A percentile compares a stretch with the other conserved stretches of the same genome.
phyloP scores from a whole-genome alignment of 2,329 filamentous ascomycete species.

The Biscogniauxia sp. region DNA sequence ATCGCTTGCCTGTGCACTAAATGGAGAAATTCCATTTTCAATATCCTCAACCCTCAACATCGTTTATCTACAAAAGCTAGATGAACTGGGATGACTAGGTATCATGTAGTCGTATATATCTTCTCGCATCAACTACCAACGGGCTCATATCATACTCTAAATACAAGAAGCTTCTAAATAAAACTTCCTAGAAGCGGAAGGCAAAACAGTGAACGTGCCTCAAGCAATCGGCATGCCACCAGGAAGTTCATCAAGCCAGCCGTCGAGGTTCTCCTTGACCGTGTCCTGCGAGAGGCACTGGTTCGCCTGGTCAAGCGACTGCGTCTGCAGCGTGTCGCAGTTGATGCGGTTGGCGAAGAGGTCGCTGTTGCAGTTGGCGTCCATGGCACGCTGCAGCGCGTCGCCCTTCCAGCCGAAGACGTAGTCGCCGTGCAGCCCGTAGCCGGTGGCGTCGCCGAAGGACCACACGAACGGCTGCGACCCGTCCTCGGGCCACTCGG shows the following conservation, averaged over 20 bases:
- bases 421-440: slow-evolving; percentile 40
- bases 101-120: too few species aligned
- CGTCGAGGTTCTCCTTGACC: slow-evolving; percentile 34
- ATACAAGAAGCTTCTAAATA: too few species aligned
- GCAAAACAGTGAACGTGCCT: too few species aligned
- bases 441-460: slow-evolving; percentile 34
- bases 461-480: slow-evolving; percentile 33
- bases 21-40: too few species aligned
- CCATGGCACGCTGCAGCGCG: slow-evolving; percentile 36
- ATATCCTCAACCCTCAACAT: too few species aligned
- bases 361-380: slow-evolving; percentile 34
- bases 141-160: too few species aligned
- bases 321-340: slow-evolving; percentile 28
- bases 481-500: slow-evolving; percentile 35
- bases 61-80: too few species aligned
- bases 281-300: slow-evolving; percentile 29
- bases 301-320: slow-evolving; percentile 31
- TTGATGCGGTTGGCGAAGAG: slow-evolving; percentile 30
- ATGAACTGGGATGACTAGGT: too few species aligned
- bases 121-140: too few species aligned
- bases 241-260: slow-evolving; percentile 29
- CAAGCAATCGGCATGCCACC: slow-evolving; percentile 27
- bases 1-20: too few species aligned
- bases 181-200: too few species aligned
- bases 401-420: slow-evolving; percentile 42